phyloP scores from a whole-genome alignment of 768 basidiomycete genomes.

The Termitomyces sp. region DNA sequence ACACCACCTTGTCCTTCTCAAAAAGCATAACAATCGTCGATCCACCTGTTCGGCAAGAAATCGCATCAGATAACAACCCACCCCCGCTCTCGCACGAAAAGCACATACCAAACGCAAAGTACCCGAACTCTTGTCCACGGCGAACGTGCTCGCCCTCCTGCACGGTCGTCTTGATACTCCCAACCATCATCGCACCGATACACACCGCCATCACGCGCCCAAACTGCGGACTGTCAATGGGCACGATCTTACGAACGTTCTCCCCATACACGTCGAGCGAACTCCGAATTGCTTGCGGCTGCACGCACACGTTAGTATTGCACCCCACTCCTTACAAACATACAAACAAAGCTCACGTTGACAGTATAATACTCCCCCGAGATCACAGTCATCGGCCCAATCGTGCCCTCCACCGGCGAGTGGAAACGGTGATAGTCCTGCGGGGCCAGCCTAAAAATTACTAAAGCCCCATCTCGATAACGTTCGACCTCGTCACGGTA shows the following conservation, averaged over 20 bases:
- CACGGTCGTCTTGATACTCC: conserved; percentile 85
- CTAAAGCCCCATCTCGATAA: conserved; percentile 78
- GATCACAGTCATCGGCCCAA: conserved; percentile 81
- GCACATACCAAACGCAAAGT: conserved; percentile 85
- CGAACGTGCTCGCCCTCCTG: conserved; percentile 74
- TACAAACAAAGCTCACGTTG: conserved; percentile 47
- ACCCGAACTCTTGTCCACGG: conserved; percentile 88
- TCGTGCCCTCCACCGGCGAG: conserved; percentile 75
- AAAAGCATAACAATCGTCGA: conserved; percentile 91
- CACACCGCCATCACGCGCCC: conserved; percentile 91
- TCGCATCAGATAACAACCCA: background rate
- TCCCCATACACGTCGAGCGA: conserved; percentile 91
- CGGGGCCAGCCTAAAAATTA: conserved; percentile 88
- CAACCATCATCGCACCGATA: conserved; percentile 94
- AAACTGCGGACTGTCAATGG: conserved; percentile 85
- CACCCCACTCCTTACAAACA: background rate
- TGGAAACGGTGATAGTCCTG: conserved; percentile 97
- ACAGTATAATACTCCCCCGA: conserved; percentile 95
- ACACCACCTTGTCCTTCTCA: conserved; percentile 77
- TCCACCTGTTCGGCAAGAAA: conserved; percentile 50
- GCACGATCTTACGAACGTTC: conserved; percentile 88
- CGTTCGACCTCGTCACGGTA: conserved; percentile 66
- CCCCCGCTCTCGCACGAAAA: too few relatives aligned
- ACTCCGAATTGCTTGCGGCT: conserved; percentile 93
- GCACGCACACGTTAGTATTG: background rate